Conservation (phyloP, 2,329 filamentous ascomycete species). For the Cordyceps militaris region DNA sequence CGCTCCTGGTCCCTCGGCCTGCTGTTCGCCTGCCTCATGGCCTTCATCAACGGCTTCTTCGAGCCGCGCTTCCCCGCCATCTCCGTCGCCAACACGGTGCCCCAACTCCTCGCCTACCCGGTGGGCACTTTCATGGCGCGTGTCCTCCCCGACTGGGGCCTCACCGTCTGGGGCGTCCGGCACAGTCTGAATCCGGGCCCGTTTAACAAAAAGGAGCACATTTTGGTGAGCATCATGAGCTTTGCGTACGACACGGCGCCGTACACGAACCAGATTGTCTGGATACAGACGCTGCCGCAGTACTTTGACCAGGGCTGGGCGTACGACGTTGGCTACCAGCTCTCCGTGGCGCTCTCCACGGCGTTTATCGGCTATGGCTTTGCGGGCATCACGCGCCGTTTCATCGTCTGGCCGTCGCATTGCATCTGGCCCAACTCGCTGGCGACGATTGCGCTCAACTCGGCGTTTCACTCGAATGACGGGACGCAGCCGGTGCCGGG, state of each 20-base stretch:
- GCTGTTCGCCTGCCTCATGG: conserved; percentile 37
- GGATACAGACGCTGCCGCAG: conserved; percentile 39
- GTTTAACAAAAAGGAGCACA: conserved; percentile 50
- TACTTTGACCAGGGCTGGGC: conserved; percentile 47
- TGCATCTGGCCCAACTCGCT: conserved; percentile 27
- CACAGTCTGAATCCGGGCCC: conserved; percentile 42
- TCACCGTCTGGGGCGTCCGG: conserved; percentile 33
- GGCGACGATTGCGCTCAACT: conserved; percentile 27
- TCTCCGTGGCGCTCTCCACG: conserved; percentile 42
- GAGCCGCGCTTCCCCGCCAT: conserved; percentile 46
- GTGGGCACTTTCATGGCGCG: conserved; percentile 39
- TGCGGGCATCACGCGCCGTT: conserved; percentile 42
- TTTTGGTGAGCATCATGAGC: conserved; percentile 50
- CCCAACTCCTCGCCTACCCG: conserved; percentile 46
- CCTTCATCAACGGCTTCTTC: conserved; percentile 49
- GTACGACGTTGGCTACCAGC: conserved; percentile 41
- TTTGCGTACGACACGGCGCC: conserved; percentile 41
- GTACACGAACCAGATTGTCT: conserved; percentile 44
- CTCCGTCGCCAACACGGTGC: conserved; percentile 42
- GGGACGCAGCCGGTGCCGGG: conserved; percentile 21
- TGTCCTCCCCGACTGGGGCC: conserved; percentile 36
- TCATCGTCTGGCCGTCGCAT: conserved; percentile 44
- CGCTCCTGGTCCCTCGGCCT: conserved; percentile 45
- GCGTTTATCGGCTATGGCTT: conserved; percentile 51
- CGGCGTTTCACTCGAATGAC: conserved; percentile 19